These are phyloP conservation scores for Mycena galopus DNA, from an alignment of 768 basidiomycete genomes.

Conservation along the genomic window DNA sequence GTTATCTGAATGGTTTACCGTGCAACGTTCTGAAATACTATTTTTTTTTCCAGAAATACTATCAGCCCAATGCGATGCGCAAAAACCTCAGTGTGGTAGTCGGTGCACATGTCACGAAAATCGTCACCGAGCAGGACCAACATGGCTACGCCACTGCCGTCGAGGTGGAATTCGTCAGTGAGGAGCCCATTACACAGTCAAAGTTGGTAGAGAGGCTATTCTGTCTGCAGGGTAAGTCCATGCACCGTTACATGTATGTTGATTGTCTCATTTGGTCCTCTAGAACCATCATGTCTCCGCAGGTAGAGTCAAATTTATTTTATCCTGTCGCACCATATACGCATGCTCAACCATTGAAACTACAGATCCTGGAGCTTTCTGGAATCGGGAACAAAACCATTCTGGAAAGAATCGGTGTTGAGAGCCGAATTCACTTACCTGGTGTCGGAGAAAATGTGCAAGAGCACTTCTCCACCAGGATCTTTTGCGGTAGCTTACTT, in stretches of 20 bases:
- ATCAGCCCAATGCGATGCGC: conserved; percentile 40
- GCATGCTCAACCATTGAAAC: conserved; percentile 15
- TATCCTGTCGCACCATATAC: background rate
- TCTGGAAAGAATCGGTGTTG: conserved; percentile 33
- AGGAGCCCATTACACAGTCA: conserved; percentile 35
- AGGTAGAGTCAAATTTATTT: background rate
- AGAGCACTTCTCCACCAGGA: conserved; percentile 43
- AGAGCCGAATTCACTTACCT: conserved; percentile 41
- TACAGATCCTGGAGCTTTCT: conserved; percentile 45
- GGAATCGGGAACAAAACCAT: conserved; percentile 37
- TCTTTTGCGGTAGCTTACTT: background rate
- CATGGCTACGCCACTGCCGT: conserved; percentile 41
- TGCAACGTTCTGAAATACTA: conserved; percentile 2
- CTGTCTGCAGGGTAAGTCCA: conserved; percentile 30
- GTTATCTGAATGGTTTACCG: background rate
- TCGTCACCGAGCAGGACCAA: conserved; percentile 24
- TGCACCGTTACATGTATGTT: background rate
- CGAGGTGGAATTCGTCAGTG: conserved; percentile 38
- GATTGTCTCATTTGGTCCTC: background rate
- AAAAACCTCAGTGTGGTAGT: conserved; percentile 47
- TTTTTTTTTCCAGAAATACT: conserved; percentile 33
- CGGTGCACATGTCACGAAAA: conserved; percentile 44
- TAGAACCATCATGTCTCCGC: conserved; percentile 42
- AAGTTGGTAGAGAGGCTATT: conserved; percentile 28
- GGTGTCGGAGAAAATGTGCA: conserved; percentile 50